Base-by-base conservation (phyloP, 768 basidiomycete species). In the Rhizopogon rudus region DNA sequence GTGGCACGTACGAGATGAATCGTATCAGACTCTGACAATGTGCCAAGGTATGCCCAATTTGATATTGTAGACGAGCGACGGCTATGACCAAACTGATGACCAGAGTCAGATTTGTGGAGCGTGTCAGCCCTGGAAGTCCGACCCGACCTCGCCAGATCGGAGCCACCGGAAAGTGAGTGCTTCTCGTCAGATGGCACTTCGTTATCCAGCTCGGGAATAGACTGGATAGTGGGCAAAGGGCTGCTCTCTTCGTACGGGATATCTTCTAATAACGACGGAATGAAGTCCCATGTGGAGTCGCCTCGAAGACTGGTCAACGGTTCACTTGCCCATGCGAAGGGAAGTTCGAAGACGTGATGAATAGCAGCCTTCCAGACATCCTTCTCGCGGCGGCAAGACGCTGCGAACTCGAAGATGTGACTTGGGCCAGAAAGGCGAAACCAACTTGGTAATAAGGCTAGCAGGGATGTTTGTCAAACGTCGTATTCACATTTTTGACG, bases 371-470 rank as follows among this genome's bases (percentile, higher is more conserved):
- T 72, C 96, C 96, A 98, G n/a, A 88, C 75, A 28, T 83, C 81
- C 73, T 93, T 95, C 71, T 98, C 96, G 37, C 76, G 79, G 63
- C 74, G 79, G 67, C 93, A 95, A 14, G 91, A 82, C 0, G 91
- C 91, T 6, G 91, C 91, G 31, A 98, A 72, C 66, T 97, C 93
- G 62, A 96, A 88, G 55, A 83, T 79, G 63, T 91, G 86, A 6
- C 86, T 84, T 52, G 77, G 78, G 43, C 78, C 80, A 9, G 77
- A 81, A 14, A 97, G 72, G 49, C 88, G 85, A 70, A 98, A 90
- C 43, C 87, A 87, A 63, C 84, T 88, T 12, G 93, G 87, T 6
- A 98, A 75, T 59, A 87, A 76, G 44, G 84, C 94, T 97, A 9
- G 45, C 37, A 43, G 54, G 40, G 12, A 52, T 28, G 51, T 28